Percentiles rank a stretch among this genome's conserved stretches.
These are phyloP conservation scores for Solanum chacoense DNA, from an alignment of 305 asterid species.

Conservation along the genomic window DNA sequence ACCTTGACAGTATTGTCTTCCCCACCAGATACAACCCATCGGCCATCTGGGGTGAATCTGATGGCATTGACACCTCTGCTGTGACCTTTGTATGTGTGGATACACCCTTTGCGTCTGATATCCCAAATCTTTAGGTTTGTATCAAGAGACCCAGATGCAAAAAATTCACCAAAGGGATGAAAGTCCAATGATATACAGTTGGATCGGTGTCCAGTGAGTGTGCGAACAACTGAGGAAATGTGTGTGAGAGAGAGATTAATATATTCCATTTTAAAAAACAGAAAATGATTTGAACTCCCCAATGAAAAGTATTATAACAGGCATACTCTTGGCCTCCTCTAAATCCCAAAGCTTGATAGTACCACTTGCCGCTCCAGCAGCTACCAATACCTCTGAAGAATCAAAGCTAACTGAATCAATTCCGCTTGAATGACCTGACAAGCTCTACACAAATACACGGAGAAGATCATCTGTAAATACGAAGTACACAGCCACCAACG, in stretches of 20 bases:
- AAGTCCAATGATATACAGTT: conserved; percentile 97
- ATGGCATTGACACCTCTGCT: conserved; percentile 91
- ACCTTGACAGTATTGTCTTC: conserved; percentile 99
- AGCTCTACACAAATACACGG: conserved; percentile 44
- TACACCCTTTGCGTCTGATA: conserved; percentile 90
- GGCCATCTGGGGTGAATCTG: conserved; percentile 97
- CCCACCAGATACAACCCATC: conserved; percentile 99
- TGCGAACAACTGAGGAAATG: conserved; percentile 60
- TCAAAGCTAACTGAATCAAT: conserved; percentile 97
- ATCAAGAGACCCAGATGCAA: conserved; percentile 98
- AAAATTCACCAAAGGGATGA: conserved; percentile 97
- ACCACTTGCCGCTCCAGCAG: conserved; percentile 99
- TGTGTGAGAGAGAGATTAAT: not conserved
- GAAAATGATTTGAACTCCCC: not conserved
- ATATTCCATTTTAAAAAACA: not conserved
- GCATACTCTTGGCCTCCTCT: conserved; percentile 98
- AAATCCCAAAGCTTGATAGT: conserved; percentile 98
- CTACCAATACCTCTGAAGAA: conserved; percentile 92
- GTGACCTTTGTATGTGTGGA: conserved; percentile 98
- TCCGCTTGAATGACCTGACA: conserved; percentile 99
- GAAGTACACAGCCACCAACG: conserved; percentile 4
- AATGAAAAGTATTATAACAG: conserved; percentile 5
- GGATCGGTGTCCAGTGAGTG: conserved; percentile 97
- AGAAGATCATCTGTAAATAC: conserved; percentile 13
- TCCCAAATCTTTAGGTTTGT: conserved; percentile 99